phyloP scores from a whole-genome alignment of 106 monocot genomes.

The Amphibolis antarctica region DNA sequence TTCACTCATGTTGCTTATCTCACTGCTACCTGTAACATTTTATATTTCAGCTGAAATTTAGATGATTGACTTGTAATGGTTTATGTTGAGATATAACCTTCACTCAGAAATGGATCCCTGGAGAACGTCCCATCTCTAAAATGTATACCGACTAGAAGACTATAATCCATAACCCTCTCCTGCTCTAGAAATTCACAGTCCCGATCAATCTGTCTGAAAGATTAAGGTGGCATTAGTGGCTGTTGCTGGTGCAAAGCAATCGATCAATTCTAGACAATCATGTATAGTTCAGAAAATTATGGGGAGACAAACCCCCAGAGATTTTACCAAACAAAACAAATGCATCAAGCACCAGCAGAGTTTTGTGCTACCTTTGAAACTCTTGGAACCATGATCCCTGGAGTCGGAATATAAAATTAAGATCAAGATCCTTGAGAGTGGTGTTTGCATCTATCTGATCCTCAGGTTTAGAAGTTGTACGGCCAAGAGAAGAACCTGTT shows the following conservation, averaged over 20 bases:
- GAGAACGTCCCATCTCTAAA: no score
- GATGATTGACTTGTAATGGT: no score
- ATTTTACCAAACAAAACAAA: no score
- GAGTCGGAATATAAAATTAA: conserved; percentile 68
- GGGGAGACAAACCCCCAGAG: no score
- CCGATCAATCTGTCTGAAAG: conserved; percentile 55
- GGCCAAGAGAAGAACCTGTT: conserved; percentile 81
- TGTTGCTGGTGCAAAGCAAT: no score
- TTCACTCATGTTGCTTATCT: conserved; percentile 18
- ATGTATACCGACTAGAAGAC: conserved; percentile 37
- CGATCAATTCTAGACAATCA: no score
- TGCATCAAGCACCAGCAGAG: no score
- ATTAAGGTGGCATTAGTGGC: no score
- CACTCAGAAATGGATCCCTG: no score
- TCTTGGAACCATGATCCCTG: conserved; percentile 62
- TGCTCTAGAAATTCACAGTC: conserved; percentile 85
- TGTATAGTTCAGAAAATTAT: no score
- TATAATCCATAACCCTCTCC: conserved; percentile 92
- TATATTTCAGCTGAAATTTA: not conserved
- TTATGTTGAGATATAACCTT: no score
- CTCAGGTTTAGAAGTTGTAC: conserved; percentile 59
- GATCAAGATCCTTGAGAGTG: conserved; percentile 88
- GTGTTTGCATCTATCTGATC: conserved; percentile 67
- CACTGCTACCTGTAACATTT: not conserved
- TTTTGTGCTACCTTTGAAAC: conserved; percentile 6